Percentiles rank a stretch among this genome's conserved stretches.
Evolutionary conservation across 2,329 filamentous ascomycete genomes (phyloP).

Genomic region (Penicillium olsonii): DNA sequence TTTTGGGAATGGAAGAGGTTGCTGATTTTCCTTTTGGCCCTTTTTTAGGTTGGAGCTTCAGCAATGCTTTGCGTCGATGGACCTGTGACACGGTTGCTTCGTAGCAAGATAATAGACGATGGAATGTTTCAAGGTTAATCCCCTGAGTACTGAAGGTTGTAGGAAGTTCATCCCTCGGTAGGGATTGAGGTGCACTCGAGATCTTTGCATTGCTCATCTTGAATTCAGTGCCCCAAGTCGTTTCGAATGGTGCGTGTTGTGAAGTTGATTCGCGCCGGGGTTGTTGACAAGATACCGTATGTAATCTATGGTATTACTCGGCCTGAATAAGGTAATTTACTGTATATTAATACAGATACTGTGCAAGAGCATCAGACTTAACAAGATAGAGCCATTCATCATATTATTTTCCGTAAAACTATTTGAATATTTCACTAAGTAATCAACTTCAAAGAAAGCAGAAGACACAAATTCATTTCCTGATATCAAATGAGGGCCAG

Average conservation of each 20-base stretch:
- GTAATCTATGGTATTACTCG: not conserved
- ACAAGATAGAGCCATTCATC: too few species aligned
- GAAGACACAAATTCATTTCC: too few species aligned
- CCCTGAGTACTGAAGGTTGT: constrained; percentile 25
- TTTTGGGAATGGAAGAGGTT: constrained; percentile 3
- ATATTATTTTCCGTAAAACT: too few species aligned
- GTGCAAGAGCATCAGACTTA: too few species aligned
- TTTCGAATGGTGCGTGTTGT: not conserved
- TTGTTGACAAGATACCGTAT: not conserved
- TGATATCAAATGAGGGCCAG: too few species aligned
- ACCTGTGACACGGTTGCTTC: constrained; percentile 27
- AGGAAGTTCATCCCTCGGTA: not conserved
- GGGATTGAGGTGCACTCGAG: not conserved
- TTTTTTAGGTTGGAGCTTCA: constrained; percentile 24
- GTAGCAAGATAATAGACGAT: constrained; percentile 29
- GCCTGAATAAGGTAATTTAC: not conserved
- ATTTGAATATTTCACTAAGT: not conserved
- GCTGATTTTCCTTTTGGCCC: constrained; percentile 9
- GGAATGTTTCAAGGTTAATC: constrained; percentile 31
- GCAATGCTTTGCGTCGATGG: constrained; percentile 23
- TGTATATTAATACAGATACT: too few species aligned
- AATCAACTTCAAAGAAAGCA: too few species aligned
- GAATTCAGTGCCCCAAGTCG: too few species aligned
- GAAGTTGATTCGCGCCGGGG: not conserved
- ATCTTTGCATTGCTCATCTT: not conserved